Percentiles rank a stretch among this genome's conserved stretches.
phyloP scores from a whole-genome alignment of 2,329 filamentous ascomycete species.

The Ophiostoma australiae region DNA sequence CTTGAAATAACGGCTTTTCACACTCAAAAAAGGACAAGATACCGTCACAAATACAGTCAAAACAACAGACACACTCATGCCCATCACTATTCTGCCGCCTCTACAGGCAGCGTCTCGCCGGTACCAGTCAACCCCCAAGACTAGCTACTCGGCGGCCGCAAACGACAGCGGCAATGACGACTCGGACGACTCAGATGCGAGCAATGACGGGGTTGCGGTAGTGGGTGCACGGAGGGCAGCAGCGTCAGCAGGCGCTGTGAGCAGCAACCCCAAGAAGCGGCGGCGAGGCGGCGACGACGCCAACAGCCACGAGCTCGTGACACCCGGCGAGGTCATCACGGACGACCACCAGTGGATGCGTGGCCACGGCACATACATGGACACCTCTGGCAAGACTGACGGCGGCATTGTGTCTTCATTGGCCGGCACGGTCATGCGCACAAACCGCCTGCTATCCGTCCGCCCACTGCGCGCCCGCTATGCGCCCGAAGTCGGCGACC shows the following conservation, averaged over 20 bases:
- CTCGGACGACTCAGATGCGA: slow-evolving; percentile 38
- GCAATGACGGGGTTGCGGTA: slow-evolving; percentile 38
- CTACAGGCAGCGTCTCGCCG: slow-evolving; percentile 33
- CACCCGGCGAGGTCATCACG: slow-evolving; percentile 83
- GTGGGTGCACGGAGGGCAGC: slow-evolving; percentile 36
- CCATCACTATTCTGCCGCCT: slow-evolving; percentile 46
- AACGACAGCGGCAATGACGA: slow-evolving; percentile 24
- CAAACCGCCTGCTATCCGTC: slow-evolving; percentile 94
- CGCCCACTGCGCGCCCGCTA: slow-evolving; percentile 87
- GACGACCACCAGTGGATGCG: slow-evolving; percentile 96
- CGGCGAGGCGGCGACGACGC: slow-evolving; percentile 28
- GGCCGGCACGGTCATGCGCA: slow-evolving; percentile 83
- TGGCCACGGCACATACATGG: slow-evolving; percentile 86
- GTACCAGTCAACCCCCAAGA: slow-evolving; percentile 15
- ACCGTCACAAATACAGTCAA: not conserved
- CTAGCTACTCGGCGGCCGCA: not conserved
- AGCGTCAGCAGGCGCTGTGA: slow-evolving; percentile 7
- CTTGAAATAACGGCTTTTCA: not conserved
- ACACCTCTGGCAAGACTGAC: slow-evolving; percentile 40
- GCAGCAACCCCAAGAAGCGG: slow-evolving; percentile 15
- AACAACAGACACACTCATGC: slow-evolving; percentile 34
- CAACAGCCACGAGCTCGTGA: slow-evolving; percentile 59
- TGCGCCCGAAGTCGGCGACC: slow-evolving; percentile 90
- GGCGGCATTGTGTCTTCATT: slow-evolving; percentile 81
- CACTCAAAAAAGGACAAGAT: not conserved